These are phyloP conservation scores for Isatis tinctoria DNA, from an alignment of 345 rosid genomes.

Conservation along the genomic window DNA sequence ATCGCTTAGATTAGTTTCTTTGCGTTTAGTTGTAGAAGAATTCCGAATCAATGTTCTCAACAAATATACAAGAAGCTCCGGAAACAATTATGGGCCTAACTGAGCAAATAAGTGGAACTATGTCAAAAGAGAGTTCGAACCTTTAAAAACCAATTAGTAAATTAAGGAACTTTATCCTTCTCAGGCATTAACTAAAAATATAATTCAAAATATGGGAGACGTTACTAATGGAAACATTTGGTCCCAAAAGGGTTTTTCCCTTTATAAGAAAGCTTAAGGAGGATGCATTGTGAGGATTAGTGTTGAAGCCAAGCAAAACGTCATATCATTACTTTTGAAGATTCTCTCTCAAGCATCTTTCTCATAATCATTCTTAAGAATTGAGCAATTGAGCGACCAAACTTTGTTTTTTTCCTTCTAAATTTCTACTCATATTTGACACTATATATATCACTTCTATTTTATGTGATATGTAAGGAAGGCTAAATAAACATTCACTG, in stretches of 20 bases:
- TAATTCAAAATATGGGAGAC: background rate
- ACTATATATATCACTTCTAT: background rate
- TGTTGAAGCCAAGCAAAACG: slow-evolving; percentile 41
- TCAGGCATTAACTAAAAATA: background rate
- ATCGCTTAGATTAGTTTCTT: background rate
- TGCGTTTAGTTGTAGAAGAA: background rate
- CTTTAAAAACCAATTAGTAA: background rate
- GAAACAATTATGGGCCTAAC: background rate
- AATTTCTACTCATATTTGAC: background rate
- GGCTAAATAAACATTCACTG: background rate
- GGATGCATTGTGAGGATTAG: slow-evolving; percentile 20
- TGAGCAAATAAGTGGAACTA: background rate
- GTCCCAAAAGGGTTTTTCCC: background rate
- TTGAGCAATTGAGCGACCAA: slow-evolving; percentile 20
- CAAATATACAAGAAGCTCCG: background rate
- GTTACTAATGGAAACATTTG: background rate
- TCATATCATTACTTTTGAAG: slow-evolving; percentile 29
- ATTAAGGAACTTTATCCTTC: background rate
- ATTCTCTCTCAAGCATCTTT: slow-evolving; percentile 37
- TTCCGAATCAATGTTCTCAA: background rate
- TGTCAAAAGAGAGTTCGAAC: no score
- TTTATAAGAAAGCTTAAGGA: slow-evolving; percentile 18
- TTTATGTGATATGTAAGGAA: background rate
- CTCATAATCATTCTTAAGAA: slow-evolving; percentile 20
- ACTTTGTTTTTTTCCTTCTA: background rate